phyloP scores from a whole-genome alignment of 345 rosid species.

The Clarkia xantiana region DNA sequence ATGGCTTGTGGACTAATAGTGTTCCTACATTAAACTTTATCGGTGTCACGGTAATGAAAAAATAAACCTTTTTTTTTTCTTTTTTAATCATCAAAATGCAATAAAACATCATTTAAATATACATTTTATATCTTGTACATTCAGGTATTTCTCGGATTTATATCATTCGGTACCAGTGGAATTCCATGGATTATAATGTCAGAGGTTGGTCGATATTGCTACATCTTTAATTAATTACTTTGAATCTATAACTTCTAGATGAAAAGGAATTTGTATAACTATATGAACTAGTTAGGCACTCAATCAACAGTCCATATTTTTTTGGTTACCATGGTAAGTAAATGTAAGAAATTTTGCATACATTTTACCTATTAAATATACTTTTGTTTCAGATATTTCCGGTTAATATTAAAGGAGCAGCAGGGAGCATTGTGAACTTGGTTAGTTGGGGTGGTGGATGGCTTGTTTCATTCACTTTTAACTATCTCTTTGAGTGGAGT shows the following conservation, averaged over 20 bases:
- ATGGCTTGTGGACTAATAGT: neutral
- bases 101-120: too few species aligned
- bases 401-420: constrained; percentile 18
- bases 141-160: constrained; percentile 32
- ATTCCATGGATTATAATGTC: too few species aligned
- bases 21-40: constrained; percentile 16
- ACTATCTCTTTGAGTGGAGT: too few species aligned
- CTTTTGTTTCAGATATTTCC: constrained; percentile 15
- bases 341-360: too few species aligned
- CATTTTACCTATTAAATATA: too few species aligned
- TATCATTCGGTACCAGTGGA: constrained; percentile 46
- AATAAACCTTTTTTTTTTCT: too few species aligned
- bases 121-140: neutral
- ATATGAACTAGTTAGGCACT: too few species aligned
- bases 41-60: constrained; percentile 32
- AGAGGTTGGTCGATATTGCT: constrained; percentile 30
- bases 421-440: constrained; percentile 16
- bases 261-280: neutral
- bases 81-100: neutral
- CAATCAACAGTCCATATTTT: too few species aligned
- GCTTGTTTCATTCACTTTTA: constrained; percentile 9
- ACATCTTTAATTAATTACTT: too few species aligned
- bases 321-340: too few species aligned
- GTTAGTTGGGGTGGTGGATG: constrained; percentile 16
- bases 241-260: too few species aligned